These are phyloP conservation scores for Aspergillus pseudoviridinutans DNA, from an alignment of 2,329 filamentous ascomycete species.

Conservation along the genomic window DNA sequence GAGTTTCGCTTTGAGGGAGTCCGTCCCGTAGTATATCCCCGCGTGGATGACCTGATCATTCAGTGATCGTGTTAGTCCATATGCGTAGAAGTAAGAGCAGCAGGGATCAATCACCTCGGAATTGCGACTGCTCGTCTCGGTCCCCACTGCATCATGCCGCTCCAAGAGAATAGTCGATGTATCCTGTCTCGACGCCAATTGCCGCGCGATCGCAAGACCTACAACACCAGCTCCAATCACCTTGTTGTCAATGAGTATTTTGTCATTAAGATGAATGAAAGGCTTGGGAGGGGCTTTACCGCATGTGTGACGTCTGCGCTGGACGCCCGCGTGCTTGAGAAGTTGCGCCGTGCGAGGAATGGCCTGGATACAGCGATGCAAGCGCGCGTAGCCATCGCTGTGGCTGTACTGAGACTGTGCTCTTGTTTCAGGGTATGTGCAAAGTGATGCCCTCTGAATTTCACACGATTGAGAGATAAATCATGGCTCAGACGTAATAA, in stretches of 20 bases:
- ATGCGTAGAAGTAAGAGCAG: neutral
- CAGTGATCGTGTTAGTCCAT: neutral
- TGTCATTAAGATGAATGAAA: neutral
- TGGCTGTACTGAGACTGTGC: neutral
- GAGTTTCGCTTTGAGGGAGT: conserved; percentile 74
- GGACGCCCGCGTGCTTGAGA: conserved; percentile 40
- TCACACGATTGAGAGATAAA: neutral
- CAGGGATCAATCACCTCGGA: conserved; percentile 60
- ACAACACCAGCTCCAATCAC: conserved; percentile 69
- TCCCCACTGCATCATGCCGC: conserved; percentile 69
- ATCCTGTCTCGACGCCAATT: conserved; percentile 59
- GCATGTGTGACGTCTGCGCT: conserved; percentile 62
- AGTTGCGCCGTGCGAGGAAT: conserved; percentile 26
- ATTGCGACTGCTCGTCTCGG: conserved; percentile 84
- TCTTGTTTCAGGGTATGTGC: neutral
- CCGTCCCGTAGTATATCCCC: conserved; percentile 80
- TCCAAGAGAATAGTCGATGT: conserved; percentile 75
- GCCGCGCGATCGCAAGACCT: conserved; percentile 73
- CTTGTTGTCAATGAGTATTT: conserved; percentile 24
- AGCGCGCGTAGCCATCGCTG: conserved; percentile 14
- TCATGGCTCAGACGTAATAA: conserved; percentile 1
- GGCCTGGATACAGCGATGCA: conserved; percentile 7
- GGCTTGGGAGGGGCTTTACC: conserved; percentile 25
- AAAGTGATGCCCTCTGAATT: neutral
- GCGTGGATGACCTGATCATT: conserved; percentile 77